Evolutionary conservation across 352 stramenopile species (phyloP).

Genomic region (Pythium oligandrum): DNA sequence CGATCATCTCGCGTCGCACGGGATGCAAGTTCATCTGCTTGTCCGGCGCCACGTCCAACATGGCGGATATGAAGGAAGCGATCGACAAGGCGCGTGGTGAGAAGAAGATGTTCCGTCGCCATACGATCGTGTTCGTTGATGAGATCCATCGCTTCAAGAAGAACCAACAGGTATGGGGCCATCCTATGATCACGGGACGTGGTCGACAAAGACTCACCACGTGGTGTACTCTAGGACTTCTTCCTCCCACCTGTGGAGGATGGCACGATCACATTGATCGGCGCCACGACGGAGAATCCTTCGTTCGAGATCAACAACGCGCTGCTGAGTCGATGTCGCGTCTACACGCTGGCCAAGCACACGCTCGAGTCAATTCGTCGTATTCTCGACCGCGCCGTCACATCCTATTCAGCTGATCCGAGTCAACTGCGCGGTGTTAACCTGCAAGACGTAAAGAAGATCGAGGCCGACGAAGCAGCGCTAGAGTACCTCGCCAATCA

Average conservation of each 20-base stretch:
- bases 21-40: constrained; percentile 65
- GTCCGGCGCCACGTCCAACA: constrained; percentile 68
- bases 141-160: constrained; percentile 90
- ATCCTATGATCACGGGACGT: no score
- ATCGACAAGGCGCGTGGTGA: constrained; percentile 68
- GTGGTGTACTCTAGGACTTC: constrained; percentile 39
- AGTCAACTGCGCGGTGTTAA: background rate
- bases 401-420: background rate
- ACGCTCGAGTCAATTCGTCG: constrained; percentile 47
- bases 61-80: constrained; percentile 68
- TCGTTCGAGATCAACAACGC: constrained; percentile 88
- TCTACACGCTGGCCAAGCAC: constrained; percentile 78
- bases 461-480: constrained; percentile 49
- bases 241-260: constrained; percentile 82
- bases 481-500: constrained; percentile 67
- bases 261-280: constrained; percentile 82
- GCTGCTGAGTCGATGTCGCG: constrained; percentile 68
- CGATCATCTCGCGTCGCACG: constrained; percentile 67
- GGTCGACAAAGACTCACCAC: no score
- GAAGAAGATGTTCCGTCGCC: constrained; percentile 46
- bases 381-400: constrained; percentile 64
- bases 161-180: constrained; percentile 49
- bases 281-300: constrained; percentile 87
- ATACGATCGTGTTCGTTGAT: constrained; percentile 85
- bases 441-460: constrained; percentile 1